These are phyloP conservation scores for Fusarium protoensiforme DNA, from an alignment of 2,329 filamentous ascomycete species.

Conservation along the genomic window DNA sequence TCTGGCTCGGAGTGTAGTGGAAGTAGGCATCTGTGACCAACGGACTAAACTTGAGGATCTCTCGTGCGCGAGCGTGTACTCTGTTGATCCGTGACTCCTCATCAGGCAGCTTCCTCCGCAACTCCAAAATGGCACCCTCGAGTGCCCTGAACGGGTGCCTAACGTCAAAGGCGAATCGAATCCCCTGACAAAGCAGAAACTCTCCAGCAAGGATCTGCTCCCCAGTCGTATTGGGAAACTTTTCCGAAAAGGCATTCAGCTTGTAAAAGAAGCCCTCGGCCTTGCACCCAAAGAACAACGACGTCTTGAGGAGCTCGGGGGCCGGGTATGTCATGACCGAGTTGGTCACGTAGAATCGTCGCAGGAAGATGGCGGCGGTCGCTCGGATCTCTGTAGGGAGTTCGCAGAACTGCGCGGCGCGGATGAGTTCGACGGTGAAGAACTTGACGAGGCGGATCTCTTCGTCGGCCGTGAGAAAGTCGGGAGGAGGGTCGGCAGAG, in stretches of 20 bases:
- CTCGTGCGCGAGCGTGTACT: constrained; percentile 79
- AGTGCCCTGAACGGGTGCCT: constrained; percentile 89
- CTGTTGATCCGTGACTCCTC: constrained; percentile 63
- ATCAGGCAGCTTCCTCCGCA: constrained; percentile 74
- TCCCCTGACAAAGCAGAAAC: constrained; percentile 90
- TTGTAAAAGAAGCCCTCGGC: constrained; percentile 85
- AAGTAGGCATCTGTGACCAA: constrained; percentile 96
- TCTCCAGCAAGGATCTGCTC: constrained; percentile 92
- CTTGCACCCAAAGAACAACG: constrained; percentile 93
- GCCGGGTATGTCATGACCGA: constrained; percentile 97
- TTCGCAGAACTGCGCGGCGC: constrained; percentile 65
- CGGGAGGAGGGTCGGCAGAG: constrained; percentile 69
- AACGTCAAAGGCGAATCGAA: constrained; percentile 94
- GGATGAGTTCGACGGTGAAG: constrained; percentile 72
- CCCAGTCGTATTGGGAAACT: constrained; percentile 75
- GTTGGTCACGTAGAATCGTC: constrained; percentile 95
- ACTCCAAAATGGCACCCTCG: constrained; percentile 87
- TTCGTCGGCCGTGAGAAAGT: constrained; percentile 85
- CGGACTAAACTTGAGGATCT: constrained; percentile 81
- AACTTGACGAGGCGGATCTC: constrained; percentile 84
- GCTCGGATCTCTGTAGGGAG: constrained; percentile 62
- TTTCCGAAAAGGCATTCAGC: constrained; percentile 72
- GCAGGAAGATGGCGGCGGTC: constrained; percentile 89
- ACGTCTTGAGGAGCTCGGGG: constrained; percentile 87
- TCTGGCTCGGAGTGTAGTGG: constrained; percentile 93